Evolutionary conservation across 345 rosid genomes (phyloP).

Genomic region (Bruguiera parviflora): DNA sequence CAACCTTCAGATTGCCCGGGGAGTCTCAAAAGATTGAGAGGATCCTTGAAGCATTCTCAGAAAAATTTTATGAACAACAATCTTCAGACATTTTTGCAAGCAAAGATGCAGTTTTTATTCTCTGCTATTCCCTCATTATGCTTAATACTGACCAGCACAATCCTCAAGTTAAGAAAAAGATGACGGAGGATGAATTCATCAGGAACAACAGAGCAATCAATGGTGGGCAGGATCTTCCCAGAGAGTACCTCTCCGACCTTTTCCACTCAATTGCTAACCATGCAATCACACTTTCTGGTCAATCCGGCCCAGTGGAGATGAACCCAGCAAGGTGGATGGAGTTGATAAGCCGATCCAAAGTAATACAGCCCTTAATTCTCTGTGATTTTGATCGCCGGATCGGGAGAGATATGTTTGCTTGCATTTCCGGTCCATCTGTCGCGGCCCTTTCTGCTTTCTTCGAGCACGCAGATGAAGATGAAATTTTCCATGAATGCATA

Average conservation of each 20-base stretch:
- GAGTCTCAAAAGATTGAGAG: conserved; percentile 90
- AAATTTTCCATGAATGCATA: conserved; percentile 79
- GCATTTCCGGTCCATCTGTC: conserved; percentile 76
- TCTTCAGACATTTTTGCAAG: conserved; percentile 60
- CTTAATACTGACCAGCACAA: conserved; percentile 93
- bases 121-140: conserved; percentile 91
- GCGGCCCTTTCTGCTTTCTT: conserved; percentile 83
- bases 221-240: conserved; percentile 81
- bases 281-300: conserved; percentile 52
- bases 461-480: conserved; percentile 89
- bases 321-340: conserved; percentile 79
- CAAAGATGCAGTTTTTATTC: conserved; percentile 67
- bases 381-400: conserved; percentile 64
- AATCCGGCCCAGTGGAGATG: conserved; percentile 55
- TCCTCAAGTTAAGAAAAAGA: conserved; percentile 86
- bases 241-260: conserved; percentile 82
- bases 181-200: conserved; percentile 95
- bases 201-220: conserved; percentile 82
- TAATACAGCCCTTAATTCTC: conserved; percentile 36
- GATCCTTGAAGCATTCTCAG: conserved; percentile 77
- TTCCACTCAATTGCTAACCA: conserved; percentile 65
- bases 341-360: conserved; percentile 54
- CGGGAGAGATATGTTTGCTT: conserved; percentile 89
- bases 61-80: conserved; percentile 64
- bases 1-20: conserved; percentile 79